Conservation (phyloP, 1,284 basidiomycete species). For the Microbotryum lychnidis-dioicae region DNA sequence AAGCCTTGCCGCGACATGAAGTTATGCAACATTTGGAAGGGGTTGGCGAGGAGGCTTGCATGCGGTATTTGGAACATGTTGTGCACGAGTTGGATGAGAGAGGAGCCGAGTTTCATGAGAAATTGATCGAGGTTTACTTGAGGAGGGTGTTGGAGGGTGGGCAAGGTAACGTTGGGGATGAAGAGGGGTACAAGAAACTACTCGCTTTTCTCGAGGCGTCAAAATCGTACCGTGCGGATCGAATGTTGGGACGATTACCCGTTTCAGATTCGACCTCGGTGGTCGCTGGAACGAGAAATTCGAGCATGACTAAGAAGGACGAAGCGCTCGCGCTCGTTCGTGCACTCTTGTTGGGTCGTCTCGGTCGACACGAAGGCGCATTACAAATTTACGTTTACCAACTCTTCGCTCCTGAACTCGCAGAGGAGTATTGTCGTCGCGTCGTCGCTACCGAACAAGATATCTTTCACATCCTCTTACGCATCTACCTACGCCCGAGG, state of each 20-base stretch:
- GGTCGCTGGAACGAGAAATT: slow-evolving; percentile 51
- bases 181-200: slow-evolving; percentile 58
- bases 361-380: slow-evolving; percentile 86
- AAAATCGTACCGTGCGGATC: slow-evolving; percentile 63
- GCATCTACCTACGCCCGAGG: slow-evolving; percentile 72
- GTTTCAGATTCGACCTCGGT: slow-evolving; percentile 32
- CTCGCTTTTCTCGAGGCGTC: slow-evolving; percentile 68
- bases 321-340: slow-evolving; percentile 68
- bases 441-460: slow-evolving; percentile 52
- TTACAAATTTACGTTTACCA: slow-evolving; percentile 86
- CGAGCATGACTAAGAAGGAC: too few relatives aligned
- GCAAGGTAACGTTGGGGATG: slow-evolving; percentile 45
- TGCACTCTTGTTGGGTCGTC: slow-evolving; percentile 77
- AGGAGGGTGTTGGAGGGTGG: slow-evolving; percentile 50
- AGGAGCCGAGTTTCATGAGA: slow-evolving; percentile 67
- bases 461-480: slow-evolving; percentile 77
- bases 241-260: slow-evolving; percentile 66
- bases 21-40: slow-evolving; percentile 63
- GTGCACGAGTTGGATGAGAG: slow-evolving; percentile 65
- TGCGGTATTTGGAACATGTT: slow-evolving; percentile 78
- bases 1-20: slow-evolving; percentile 60
- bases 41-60: slow-evolving; percentile 55
- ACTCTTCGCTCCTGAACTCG: slow-evolving; percentile 68
- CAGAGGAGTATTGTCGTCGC: slow-evolving; percentile 87
- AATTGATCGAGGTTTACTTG: slow-evolving; percentile 77